Conservation (phyloP, 2,329 filamentous ascomycete species). For the Aspergillus hortae region DNA sequence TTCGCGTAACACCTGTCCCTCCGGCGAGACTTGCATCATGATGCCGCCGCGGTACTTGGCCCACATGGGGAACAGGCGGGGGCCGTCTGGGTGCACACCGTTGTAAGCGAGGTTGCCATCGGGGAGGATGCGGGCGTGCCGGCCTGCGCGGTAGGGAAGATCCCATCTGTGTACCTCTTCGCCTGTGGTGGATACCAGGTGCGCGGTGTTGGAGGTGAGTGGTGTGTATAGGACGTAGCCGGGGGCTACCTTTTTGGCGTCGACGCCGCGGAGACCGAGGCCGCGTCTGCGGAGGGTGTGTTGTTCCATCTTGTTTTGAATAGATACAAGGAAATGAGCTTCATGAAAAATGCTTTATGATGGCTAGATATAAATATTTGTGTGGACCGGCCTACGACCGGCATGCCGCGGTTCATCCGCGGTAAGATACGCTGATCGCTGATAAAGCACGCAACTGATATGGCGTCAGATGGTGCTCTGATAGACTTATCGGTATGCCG, state of each 20-base stretch:
- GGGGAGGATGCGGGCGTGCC: slow-evolving; percentile 43
- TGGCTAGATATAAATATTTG: neutral
- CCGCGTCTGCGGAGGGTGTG: slow-evolving; percentile 42
- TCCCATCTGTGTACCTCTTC: slow-evolving; percentile 44
- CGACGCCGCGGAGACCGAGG: slow-evolving; percentile 39
- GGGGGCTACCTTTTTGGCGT: slow-evolving; percentile 33
- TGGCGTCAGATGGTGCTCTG: slow-evolving; percentile 16
- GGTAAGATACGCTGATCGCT: slow-evolving; percentile 12
- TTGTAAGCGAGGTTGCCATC: slow-evolving; percentile 47
- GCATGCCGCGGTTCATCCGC: slow-evolving; percentile 23
- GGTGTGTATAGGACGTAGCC: slow-evolving; percentile 44
- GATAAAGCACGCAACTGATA: slow-evolving; percentile 8
- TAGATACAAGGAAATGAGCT: no score
- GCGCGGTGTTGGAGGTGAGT: slow-evolving; percentile 39
- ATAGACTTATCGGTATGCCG: slow-evolving; percentile 15
- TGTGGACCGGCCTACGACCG: slow-evolving; percentile 7
- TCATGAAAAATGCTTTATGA: no score
- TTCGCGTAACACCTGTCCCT: slow-evolving; percentile 38
- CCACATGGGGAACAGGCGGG: slow-evolving; percentile 42
- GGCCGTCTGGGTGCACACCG: slow-evolving; percentile 37
- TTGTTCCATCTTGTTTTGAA: slow-evolving; percentile 31
- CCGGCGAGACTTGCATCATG: slow-evolving; percentile 41
- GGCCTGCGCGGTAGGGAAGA: slow-evolving; percentile 39
- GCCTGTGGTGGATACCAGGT: slow-evolving; percentile 40
- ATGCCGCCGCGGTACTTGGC: slow-evolving; percentile 46